Conservation (phyloP, 2,329 filamentous ascomycete genomes). For the Colletotrichum tropicale region DNA sequence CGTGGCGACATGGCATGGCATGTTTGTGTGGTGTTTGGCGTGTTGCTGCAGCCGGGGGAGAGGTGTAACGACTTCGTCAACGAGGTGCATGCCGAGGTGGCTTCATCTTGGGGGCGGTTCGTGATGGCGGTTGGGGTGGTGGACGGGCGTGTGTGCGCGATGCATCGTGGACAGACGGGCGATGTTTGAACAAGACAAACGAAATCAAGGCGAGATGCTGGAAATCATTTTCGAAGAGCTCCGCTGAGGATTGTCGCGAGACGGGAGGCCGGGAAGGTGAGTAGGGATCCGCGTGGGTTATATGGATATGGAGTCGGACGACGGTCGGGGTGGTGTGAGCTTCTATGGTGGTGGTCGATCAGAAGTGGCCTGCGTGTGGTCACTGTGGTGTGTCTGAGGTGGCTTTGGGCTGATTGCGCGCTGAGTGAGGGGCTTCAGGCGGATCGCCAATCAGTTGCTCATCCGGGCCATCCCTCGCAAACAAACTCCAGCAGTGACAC, state of each 20-base stretch:
- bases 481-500: background rate
- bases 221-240: background rate
- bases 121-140: background rate
- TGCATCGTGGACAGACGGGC: background rate
- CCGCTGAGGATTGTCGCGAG: background rate
- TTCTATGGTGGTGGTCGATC: background rate
- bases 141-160: background rate
- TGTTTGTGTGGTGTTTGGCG: background rate
- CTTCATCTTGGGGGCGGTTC: background rate
- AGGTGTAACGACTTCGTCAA: background rate
- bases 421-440: background rate
- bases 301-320: conserved; percentile 6
- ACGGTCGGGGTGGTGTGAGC: background rate
- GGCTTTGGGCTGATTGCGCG: background rate
- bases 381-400: background rate
- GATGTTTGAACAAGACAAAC: background rate
- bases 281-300: conserved; percentile 8
- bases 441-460: background rate
- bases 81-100: background rate
- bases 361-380: background rate
- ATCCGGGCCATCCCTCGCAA: background rate
- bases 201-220: background rate
- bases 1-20: background rate
- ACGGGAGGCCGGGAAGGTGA: fast-evolving
- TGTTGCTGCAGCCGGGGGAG: background rate